Conservation (phyloP, 2,329 filamentous ascomycete genomes). For the Tolypocladium pustulatum region DNA sequence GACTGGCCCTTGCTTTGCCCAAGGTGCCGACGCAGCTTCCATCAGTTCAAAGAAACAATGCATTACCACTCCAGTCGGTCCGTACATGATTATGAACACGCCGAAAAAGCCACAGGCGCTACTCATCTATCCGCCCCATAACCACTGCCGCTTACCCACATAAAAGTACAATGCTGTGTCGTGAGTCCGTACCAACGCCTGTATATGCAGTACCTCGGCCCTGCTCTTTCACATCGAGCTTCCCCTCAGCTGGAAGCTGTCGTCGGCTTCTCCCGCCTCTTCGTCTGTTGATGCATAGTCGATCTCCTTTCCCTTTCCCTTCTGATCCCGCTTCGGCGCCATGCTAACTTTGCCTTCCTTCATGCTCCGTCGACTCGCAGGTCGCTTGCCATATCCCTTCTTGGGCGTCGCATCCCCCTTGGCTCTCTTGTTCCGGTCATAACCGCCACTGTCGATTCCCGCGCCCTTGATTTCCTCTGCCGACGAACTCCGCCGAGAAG, state of each 20-base stretch:
- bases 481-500: conserved; percentile 42
- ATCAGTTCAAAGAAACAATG: neutral
- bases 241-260: conserved; percentile 20
- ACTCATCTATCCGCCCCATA: neutral
- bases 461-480: conserved; percentile 25
- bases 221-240: conserved; percentile 27
- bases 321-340: conserved; percentile 17
- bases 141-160: neutral
- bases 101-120: neutral
- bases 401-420: conserved; percentile 17
- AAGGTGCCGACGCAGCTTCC: neutral
- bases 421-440: conserved; percentile 15
- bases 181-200: neutral
- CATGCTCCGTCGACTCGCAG: conserved; percentile 30
- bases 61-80: neutral
- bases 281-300: conserved; percentile 25
- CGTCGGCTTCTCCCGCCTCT: conserved; percentile 17
- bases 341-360: conserved; percentile 25
- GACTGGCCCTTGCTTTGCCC: neutral
- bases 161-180: neutral
- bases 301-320: conserved; percentile 39
- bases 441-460: conserved; percentile 23
- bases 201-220: neutral
- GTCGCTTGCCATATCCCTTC: conserved; percentile 17
- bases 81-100: neutral